Evolutionary conservation across 768 basidiomycete genomes (phyloP).

Genomic region (Lactifluus rugatus): DNA sequence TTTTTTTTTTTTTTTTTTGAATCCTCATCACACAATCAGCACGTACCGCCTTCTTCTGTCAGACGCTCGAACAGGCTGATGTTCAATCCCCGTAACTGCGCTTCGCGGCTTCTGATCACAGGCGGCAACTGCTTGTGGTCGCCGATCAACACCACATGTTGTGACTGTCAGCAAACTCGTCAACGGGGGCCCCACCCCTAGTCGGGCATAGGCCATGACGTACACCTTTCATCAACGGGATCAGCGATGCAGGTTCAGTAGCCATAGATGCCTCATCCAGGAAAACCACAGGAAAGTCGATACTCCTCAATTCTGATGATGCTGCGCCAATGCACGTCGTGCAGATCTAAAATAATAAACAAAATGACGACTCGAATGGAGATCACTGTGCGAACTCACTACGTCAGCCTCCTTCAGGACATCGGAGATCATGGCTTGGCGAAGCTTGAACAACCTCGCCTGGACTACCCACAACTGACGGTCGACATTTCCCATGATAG

Average conservation of each 20-base stretch:
- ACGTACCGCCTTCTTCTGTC: constrained; percentile 70
- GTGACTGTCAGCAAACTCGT: constrained; percentile 39
- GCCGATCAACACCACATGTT: constrained; percentile 84
- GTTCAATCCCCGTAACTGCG: constrained; percentile 60
- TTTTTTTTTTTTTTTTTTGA: no score
- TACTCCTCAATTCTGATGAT: constrained; percentile 49
- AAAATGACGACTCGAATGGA: background rate
- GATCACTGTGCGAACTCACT: constrained; percentile 35
- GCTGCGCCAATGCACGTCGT: constrained; percentile 82
- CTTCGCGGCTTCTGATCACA: constrained; percentile 70
- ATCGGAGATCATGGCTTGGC: constrained; percentile 55
- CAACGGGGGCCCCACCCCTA: constrained; percentile 17
- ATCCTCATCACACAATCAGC: background rate
- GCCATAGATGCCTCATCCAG: constrained; percentile 96
- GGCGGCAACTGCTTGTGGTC: constrained; percentile 96
- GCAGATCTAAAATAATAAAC: constrained; percentile 47
- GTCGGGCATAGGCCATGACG: constrained; percentile 29
- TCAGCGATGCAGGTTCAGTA: constrained; percentile 84
- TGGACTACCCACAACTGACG: constrained; percentile 28
- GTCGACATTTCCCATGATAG: constrained; percentile 23
- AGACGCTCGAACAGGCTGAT: constrained; percentile 84
- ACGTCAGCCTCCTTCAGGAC: constrained; percentile 62
- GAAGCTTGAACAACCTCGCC: constrained; percentile 41
- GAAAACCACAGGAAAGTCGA: constrained; percentile 90
- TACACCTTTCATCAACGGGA: constrained; percentile 92